Conservation (phyloP, 768 basidiomycete species). For the Mycena sanguinolenta region DNA sequence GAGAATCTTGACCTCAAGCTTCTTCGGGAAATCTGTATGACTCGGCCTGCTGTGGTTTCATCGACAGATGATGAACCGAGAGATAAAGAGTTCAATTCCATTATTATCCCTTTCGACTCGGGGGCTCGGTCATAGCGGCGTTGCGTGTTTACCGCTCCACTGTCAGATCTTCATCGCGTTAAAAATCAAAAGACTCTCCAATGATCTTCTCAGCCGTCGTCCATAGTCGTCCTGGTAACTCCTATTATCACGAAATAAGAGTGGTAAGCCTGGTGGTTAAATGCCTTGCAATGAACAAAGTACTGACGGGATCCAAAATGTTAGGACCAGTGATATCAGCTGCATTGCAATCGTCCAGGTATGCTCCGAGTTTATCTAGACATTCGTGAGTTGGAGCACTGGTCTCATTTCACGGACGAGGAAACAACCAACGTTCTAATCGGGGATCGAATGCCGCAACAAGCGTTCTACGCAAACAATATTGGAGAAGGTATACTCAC, state of each 20-base stretch:
- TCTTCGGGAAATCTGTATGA: too few species aligned
- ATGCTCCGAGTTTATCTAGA: constrained; percentile 3
- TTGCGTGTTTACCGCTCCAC: too few species aligned
- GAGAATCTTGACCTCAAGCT: too few species aligned
- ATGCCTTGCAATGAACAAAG: too few species aligned
- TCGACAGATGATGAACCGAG: too few species aligned
- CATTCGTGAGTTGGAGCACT: too few species aligned
- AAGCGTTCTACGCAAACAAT: constrained; percentile 1
- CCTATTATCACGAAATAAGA: background rate
- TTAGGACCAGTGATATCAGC: constrained; percentile 3
- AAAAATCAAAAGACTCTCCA: constrained; percentile 14
- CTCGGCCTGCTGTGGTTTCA: too few species aligned
- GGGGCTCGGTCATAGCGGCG: too few species aligned
- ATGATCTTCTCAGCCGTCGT: constrained; percentile 4
- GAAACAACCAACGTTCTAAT: background rate
- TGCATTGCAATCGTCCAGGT: constrained; percentile 16
- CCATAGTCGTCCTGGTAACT: background rate
- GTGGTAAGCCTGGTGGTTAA: background rate
- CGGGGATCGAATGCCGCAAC: constrained; percentile 20
- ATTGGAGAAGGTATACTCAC: too few species aligned
- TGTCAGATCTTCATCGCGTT: too few species aligned
- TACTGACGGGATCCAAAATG: constrained; percentile 4
- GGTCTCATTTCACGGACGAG: background rate
- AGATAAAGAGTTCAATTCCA: too few species aligned
- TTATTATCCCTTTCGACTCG: too few species aligned